Conservation (phyloP, 495 filamentous ascomycete genomes). For the Hypoxylon subgilvum region DNA sequence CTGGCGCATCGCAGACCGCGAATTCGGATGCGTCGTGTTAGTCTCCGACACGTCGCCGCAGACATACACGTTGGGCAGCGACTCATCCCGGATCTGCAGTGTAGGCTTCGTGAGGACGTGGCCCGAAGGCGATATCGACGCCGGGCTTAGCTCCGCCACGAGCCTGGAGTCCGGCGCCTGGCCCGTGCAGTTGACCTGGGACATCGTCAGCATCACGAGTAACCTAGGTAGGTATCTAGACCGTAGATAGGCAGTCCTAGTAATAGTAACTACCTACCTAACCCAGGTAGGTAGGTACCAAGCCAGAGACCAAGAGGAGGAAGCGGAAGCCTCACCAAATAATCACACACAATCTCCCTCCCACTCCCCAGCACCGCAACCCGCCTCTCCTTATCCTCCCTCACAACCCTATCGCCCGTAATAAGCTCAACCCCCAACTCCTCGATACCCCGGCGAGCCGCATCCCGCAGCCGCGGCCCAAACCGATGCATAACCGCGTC, state of each 20-base stretch:
- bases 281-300: too few relatives aligned
- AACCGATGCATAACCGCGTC: conserved; percentile 59
- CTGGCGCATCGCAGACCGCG: conserved; percentile 59
- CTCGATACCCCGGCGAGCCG: conserved; percentile 48
- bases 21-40: conserved; percentile 59
- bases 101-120: conserved; percentile 62
- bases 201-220: conserved; percentile 6
- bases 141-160: conserved; percentile 49
- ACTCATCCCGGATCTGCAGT: conserved; percentile 59
- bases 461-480: conserved; percentile 54
- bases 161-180: conserved; percentile 63
- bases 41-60: conserved; percentile 69
- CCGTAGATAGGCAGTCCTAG: too few relatives aligned
- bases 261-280: too few relatives aligned
- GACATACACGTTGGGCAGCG: conserved; percentile 60
- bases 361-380: conserved; percentile 42
- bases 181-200: conserved; percentile 59
- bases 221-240: too few relatives aligned
- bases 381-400: conserved; percentile 28
- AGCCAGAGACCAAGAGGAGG: too few relatives aligned
- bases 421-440: conserved; percentile 51
- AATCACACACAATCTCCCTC: conserved; percentile 42
- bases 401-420: conserved; percentile 15
- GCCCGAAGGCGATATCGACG: conserved; percentile 55
- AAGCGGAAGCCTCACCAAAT: conserved; percentile 38